Base-by-base conservation (phyloP, 805 yeast species). In the Metschnikowia kunwiensis region DNA sequence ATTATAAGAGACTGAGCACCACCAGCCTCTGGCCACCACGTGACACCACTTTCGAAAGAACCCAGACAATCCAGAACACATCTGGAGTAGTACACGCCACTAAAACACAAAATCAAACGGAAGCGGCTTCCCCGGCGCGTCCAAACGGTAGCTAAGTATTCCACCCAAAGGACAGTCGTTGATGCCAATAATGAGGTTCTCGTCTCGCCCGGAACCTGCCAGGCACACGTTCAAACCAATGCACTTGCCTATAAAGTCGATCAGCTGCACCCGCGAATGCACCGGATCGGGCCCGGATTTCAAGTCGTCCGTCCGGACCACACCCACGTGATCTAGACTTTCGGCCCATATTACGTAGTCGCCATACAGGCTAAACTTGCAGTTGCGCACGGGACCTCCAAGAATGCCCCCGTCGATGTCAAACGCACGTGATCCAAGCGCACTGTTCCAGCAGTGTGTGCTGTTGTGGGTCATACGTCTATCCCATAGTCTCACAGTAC, bases 131-230 rank as follows among this genome's bases (percentile, higher is more conserved):
- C 43, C 44, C 13, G 42, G 44, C 29, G 70, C 61, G 27, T 62
- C 68, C 25, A 63, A 49, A 24, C 64, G 61, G 47, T 70, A 77
- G 46, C 70, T 72, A 34, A 78, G 47, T 4, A 79, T 65, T 1
- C 85, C 84, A 1, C 85, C 84, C 30, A 74, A 63, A 0, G 75
- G 66, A 28, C 66, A 62, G 50, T 79, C 85, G 41, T 74, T 65
- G 5, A 75, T 65, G 0, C 82, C 85, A 3, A 78, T 59, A 4
- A 76, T 61, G 34, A 79, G 59, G 30, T 63, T 58, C 47, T 75
- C 78, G 6, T 72, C 75, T 33, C 59, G 57, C 5, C 68, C 72
- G 32, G 59, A 55, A 11, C 69, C 74, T 5, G 58, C 54, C 11
- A 65, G 63, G 12, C 65, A 60, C 45, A 77, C 74, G 29, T 68